Conservation (phyloP, 129 eudicot genomes). For the Oenanthe sinensis region DNA sequence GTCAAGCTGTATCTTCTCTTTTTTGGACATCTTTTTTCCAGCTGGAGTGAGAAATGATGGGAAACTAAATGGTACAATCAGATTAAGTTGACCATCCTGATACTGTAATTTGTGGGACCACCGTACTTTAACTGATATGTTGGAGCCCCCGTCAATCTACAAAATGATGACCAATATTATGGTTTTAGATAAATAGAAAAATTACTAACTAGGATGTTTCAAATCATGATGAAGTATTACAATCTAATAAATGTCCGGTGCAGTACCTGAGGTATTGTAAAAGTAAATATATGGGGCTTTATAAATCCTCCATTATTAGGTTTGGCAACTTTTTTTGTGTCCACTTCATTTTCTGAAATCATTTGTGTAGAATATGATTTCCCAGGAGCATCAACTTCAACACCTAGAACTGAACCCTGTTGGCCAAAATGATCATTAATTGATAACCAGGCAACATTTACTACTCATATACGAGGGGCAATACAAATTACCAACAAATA, state of each 20-base stretch:
- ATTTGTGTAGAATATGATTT: conserved; percentile 36
- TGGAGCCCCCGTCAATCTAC: conserved; percentile 86
- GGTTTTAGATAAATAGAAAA: neutral
- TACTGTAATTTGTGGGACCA: conserved; percentile 73
- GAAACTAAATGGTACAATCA: conserved; percentile 66
- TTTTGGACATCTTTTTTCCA: conserved; percentile 73
- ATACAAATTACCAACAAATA: neutral
- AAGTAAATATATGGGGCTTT: conserved; percentile 58
- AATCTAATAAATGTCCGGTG: neutral
- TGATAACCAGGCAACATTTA: conserved; percentile 9
- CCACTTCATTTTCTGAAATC: conserved; percentile 26
- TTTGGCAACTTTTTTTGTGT: conserved; percentile 19
- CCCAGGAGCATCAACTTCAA: conserved; percentile 52
- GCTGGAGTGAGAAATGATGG: conserved; percentile 86
- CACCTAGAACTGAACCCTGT: conserved; percentile 86
- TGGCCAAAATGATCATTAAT: conserved; percentile 41
- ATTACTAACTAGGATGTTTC: neutral
- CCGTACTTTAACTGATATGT: conserved; percentile 51
- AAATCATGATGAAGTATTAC: neutral
- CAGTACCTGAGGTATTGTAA: conserved; percentile 61
- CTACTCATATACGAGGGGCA: neutral
- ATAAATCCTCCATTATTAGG: conserved; percentile 57
- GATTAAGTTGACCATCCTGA: conserved; percentile 50
- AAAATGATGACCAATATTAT: neutral
- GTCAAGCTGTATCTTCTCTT: conserved; percentile 63